Percentiles rank a stretch among this genome's conserved stretches.
Conservation (phyloP, 1,139 yeast genomes). For the Sugiyamaella castrensis region DNA sequence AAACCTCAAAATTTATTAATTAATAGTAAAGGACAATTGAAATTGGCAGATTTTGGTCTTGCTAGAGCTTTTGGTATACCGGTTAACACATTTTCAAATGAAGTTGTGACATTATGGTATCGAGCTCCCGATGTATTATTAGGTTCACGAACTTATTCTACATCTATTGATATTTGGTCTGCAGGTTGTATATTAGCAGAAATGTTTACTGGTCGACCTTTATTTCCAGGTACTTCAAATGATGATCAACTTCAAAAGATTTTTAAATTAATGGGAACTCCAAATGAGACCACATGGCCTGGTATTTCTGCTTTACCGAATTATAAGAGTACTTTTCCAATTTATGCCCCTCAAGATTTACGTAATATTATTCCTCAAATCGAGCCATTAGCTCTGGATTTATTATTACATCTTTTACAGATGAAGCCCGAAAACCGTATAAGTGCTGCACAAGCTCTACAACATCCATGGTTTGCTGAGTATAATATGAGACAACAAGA, state of each 20-base stretch:
- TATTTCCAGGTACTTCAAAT: constrained; percentile 94
- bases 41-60: constrained; percentile 95
- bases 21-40: constrained; percentile 82
- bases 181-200: constrained; percentile 98
- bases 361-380: constrained; percentile 69
- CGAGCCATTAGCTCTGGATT: constrained; percentile 77
- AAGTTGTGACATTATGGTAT: constrained; percentile 97
- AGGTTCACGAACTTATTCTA: constrained; percentile 92
- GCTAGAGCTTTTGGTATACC: constrained; percentile 99
- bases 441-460: constrained; percentile 87
- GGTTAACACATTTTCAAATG: constrained; percentile 93
- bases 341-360: constrained; percentile 80
- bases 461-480: constrained; percentile 95
- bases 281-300: constrained; percentile 95
- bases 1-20: constrained; percentile 93
- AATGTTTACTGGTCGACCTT: constrained; percentile 97
- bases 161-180: constrained; percentile 98
- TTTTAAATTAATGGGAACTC: constrained; percentile 93
- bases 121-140: constrained; percentile 96
- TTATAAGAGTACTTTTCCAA: constrained; percentile 74
- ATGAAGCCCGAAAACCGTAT: constrained; percentile 91
- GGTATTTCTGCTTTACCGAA: constrained; percentile 84
- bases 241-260: constrained; percentile 90
- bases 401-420: constrained; percentile 74
- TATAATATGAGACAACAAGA: constrained; percentile 34